Evolutionary conservation across 768 basidiomycete genomes (phyloP), one percentile per base, ranked within the genome.

Genomic region (Rhizopogon vesiculosus): DNA sequence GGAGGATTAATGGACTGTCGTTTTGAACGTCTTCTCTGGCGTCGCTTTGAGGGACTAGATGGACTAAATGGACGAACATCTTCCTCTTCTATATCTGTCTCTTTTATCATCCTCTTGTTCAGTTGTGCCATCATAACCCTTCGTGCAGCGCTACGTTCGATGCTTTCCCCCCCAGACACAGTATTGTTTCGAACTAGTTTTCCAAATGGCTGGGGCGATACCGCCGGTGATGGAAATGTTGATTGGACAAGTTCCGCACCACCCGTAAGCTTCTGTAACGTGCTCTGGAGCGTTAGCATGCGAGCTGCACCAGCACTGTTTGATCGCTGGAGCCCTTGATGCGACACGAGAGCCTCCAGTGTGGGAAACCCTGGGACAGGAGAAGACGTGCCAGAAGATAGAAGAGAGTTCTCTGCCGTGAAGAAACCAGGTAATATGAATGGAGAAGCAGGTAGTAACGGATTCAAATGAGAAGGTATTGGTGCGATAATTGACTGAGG

Each of bases 301-400:
- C 87, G 80, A 19, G 88, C 89, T n/a, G 90, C 78, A 49, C 48
- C 48, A 10, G 84, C 91, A 64, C 93, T 95, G 67, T 95, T 94
- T 2, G 94, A 95, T 18, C 94, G 86, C 64, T 91, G 86, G 3
- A 97, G 80, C 15, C 87, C 87, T 63, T 77, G 82, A 65, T 86
- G 86, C 16, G 48, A 49, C 5, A 49, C 15, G 39, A 95, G 73
- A 19, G 87, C 89, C 63, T 91, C 88, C 6, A 96, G 76, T 3
- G 89, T 83, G 0, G 91, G 91, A 38, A 88, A 69, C 62, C 83
- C 68, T 16, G 89, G 87, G 3, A 84, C 85, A 7, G 85, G 76
- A 2, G 86, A 82, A 5, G 86, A 81, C 16, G 83, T 79, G 13
- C 82, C 82, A n/a, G 85, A 82, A 66, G 86, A 85, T 58, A 82